Evolutionary conservation across 441 rosid species (phyloP), one percentile per base, ranked within the genome.

Genomic region (Flueggea neowawraea): DNA sequence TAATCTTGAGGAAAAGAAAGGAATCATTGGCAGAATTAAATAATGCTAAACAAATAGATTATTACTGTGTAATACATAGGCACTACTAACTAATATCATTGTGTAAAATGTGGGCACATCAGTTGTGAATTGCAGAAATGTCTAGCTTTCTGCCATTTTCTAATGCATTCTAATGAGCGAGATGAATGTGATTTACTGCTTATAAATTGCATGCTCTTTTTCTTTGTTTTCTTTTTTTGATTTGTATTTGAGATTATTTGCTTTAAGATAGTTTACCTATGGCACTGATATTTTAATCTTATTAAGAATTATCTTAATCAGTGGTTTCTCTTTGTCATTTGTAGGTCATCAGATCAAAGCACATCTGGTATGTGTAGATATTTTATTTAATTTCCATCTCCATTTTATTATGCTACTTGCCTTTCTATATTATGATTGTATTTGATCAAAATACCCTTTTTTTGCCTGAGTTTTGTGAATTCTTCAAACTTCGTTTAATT

Each of bases 321-420:
- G 41, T 36, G 1, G 61, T 69, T 43, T 65, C 62, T 68, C 61
- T 70, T 61, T 62, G 50, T 65, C 4, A 15, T 52, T 13, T 73
- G 82, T 95, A 95, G 99, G 80, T 78, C 94, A 53, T 82, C 82
- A 0, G 94, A 90, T 60, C 84, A 80, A 62, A 79, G 87, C 31
- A 65, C 86, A 62, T 80, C 88, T 52, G 99, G 97, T 94, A 86
- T 17, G 69, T 71, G 65, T 22, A 9, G 8, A 45, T 8, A 9
- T 32, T 36, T 32, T 22, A 6, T 54, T n/a, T 14, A 11, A 47
- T 47, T 47, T 6, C n/a, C 50, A 47, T 47, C n/a, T 47, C 50
- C 4, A 47, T 47, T 47, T 47, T 47, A 14, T 47, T 4, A 47
- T 9, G 12, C 6, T 47, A 10, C n/a, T 47, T 36, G 41, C 3